Percentiles rank a stretch among this genome's conserved stretches.
These are phyloP conservation scores for Hirschioporus abietinus DNA, from an alignment of 768 basidiomycete genomes.

Conservation along the genomic window DNA sequence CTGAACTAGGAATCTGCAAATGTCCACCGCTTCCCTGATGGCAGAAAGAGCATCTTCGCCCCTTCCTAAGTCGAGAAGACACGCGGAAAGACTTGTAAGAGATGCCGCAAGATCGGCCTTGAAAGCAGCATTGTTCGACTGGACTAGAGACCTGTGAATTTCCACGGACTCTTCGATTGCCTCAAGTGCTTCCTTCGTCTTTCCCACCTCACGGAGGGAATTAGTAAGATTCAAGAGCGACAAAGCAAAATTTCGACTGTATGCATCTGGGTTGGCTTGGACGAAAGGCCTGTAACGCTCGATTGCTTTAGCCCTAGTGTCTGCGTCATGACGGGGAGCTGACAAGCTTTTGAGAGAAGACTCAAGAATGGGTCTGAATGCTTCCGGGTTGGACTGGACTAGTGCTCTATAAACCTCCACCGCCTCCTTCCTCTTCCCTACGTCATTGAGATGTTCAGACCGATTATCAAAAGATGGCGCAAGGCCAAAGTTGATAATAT, in stretches of 20 bases:
- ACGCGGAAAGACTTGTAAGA: constrained; percentile 8
- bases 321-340: no score
- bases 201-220: not conserved
- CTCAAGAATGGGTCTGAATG: not conserved
- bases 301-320: not conserved
- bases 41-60: not conserved
- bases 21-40: not conserved
- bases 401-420: not conserved
- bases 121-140: constrained; percentile 7
- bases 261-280: not conserved
- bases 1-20: not conserved
- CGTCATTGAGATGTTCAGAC: not conserved
- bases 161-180: not conserved
- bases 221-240: not conserved
- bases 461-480: not conserved
- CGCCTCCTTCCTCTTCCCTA: not conserved
- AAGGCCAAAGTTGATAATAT: not conserved
- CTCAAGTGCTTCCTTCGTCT: constrained; percentile 3
- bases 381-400: not conserved
- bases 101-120: constrained; percentile 8
- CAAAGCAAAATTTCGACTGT: not conserved
- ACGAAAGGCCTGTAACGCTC: not conserved
- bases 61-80: not conserved
- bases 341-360: no score
- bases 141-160: constrained; percentile 6